phyloP scores from a whole-genome alignment of 805 yeast species.

The Ogataea ramenticola region DNA sequence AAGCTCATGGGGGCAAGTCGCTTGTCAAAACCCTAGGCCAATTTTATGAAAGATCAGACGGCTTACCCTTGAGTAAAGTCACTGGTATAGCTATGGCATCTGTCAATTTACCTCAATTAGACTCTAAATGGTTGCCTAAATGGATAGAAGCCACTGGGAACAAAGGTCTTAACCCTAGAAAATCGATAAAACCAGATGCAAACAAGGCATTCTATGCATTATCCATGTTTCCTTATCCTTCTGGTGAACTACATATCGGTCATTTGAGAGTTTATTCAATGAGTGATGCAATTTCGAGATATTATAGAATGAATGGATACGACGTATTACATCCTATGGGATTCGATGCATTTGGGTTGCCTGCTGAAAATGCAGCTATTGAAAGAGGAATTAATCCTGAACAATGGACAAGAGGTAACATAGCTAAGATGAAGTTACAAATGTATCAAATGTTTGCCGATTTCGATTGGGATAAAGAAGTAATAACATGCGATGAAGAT shows the following conservation, averaged over 20 bases:
- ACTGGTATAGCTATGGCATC: not conserved
- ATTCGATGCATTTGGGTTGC: slow-evolving; percentile 98
- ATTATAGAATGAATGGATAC: slow-evolving; percentile 66
- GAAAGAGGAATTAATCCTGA: slow-evolving; percentile 76
- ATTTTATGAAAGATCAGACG: not conserved
- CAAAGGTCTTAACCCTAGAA: slow-evolving; percentile 23
- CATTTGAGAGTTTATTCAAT: slow-evolving; percentile 91
- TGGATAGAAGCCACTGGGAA: slow-evolving; percentile 32
- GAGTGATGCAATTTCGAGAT: slow-evolving; percentile 77
- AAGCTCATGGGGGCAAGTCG: not conserved
- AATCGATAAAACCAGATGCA: slow-evolving; percentile 8
- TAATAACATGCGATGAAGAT: slow-evolving; percentile 78
- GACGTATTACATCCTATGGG: slow-evolving; percentile 95
- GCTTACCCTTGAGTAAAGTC: not conserved
- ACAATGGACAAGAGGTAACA: slow-evolving; percentile 76
- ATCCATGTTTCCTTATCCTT: slow-evolving; percentile 95
- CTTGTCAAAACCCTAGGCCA: not conserved
- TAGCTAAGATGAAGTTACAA: slow-evolving; percentile 80
- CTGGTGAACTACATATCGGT: slow-evolving; percentile 89
- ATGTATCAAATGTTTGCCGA: slow-evolving; percentile 71
- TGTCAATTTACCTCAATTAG: slow-evolving; percentile 26
- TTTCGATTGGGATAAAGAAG: slow-evolving; percentile 91
- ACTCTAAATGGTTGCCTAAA: slow-evolving; percentile 43
- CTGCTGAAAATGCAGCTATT: slow-evolving; percentile 97
- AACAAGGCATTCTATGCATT: slow-evolving; percentile 49